Base-by-base conservation (phyloP, 2,329 filamentous ascomycete species). In the Furcasterigmium furcatum region DNA sequence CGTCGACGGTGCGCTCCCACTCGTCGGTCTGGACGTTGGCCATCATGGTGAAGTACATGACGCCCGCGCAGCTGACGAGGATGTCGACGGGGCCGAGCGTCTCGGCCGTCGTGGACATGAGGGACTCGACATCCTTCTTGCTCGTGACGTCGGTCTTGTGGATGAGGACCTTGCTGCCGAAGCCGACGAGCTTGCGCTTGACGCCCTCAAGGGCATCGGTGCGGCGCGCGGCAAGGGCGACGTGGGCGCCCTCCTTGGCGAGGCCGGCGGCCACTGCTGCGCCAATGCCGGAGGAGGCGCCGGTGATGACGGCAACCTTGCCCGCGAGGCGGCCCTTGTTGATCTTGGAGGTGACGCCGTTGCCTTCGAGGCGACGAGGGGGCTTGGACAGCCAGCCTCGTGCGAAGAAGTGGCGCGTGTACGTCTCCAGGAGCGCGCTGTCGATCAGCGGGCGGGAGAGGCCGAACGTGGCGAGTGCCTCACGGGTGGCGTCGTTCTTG, bases 21-120 rank as follows among this genome's bases (percentile, higher is more conserved):
- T 92, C 84, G 5, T 88, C 85, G 0, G 73, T 79, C 52, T 86
- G 77, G 14, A 72, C 77, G 60, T 91, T 91, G 46, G 84, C 80
- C 88, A 92, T 91, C 82, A 91, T 84, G 45, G 88, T 91, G 67
- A 84, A 92, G 70, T 92, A 92, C 88, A 92, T 92, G 60, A 92
- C 88, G 29, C 88, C 88, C 0, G 88, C 88, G 58, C 87, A 89
- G 34, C 82, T 82, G 41, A 92, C 80, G n/a, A 92, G 76, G 43
- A 91, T 87, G 60, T 92, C 88, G 38, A 91, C 73, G 0, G 84
- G 79, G 0, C 87, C 88, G 1, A 91, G 80, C 54, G 83, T 70
- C 38, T 78, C 73, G 21, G 70, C 70, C 1, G 85, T 73, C 0
- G 77, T 71, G 4, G 67, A 64, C 49, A 91, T 71, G 4, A 92